Evolutionary conservation across 208 protist species (phyloP).

Genomic region (Leishmania gerbilli): DNA sequence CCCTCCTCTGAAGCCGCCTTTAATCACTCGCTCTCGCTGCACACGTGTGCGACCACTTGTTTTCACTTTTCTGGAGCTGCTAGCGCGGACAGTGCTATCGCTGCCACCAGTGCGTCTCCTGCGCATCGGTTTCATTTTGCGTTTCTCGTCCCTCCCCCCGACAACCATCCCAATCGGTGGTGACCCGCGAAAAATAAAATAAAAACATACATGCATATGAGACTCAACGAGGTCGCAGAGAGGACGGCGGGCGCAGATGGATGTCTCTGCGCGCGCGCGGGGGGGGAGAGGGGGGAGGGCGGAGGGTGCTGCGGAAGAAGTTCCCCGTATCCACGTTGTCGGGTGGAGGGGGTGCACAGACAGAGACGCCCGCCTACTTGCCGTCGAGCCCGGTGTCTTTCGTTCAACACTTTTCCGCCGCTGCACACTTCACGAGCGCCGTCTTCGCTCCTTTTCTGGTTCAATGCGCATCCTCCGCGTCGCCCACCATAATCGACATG

Average conservation of each 20-base stretch:
- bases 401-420: background rate
- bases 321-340: background rate
- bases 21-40: background rate
- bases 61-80: background rate
- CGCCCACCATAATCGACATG: slow-evolving; percentile 51
- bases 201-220: background rate
- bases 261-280: background rate
- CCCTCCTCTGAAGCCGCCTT: background rate
- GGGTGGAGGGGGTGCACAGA: background rate
- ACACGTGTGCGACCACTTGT: too few species aligned
- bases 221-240: background rate
- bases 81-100: background rate
- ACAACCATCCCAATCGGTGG: background rate
- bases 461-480: slow-evolving; percentile 1
- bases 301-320: background rate
- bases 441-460: too few species aligned
- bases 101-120: background rate
- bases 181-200: background rate
- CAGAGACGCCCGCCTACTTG: background rate
- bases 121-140: background rate
- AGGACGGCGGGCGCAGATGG: background rate
- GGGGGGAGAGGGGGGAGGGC: background rate
- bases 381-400: background rate
- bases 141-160: background rate
- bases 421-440: background rate